A percentile compares a stretch with the other conserved stretches of the same genome.
Evolutionary conservation across 768 basidiomycete species (phyloP).

Genomic region (Calocybe cyanea): DNA sequence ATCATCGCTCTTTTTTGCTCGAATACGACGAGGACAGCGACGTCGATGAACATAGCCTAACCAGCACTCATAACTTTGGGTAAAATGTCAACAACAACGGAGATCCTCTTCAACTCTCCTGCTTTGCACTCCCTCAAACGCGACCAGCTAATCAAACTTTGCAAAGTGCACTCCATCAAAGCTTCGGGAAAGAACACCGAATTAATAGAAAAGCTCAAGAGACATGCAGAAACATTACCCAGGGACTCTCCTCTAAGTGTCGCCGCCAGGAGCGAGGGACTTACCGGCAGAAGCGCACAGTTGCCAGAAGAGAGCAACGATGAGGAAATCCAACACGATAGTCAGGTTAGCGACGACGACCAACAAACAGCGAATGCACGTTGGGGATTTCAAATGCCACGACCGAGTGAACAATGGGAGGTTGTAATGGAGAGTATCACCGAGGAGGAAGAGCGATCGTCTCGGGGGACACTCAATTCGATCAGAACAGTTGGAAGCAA

Average conservation of each 20-base stretch:
- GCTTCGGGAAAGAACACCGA: slow-evolving; percentile 78
- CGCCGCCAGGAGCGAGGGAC: slow-evolving; percentile 47
- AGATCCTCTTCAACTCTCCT: slow-evolving; percentile 82
- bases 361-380: slow-evolving; percentile 9
- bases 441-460: slow-evolving; percentile 57
- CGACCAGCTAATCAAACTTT: slow-evolving; percentile 79
- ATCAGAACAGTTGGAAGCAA: slow-evolving; percentile 31
- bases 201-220: slow-evolving; percentile 63
- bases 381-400: slow-evolving; percentile 30
- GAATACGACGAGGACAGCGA: slow-evolving; percentile 1
- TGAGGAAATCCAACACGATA: slow-evolving; percentile 23
- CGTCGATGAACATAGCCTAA: slow-evolving; percentile 6
- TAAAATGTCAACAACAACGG: slow-evolving; percentile 64
- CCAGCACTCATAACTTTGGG: not conserved
- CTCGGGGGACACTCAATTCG: slow-evolving; percentile 47
- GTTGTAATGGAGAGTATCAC: slow-evolving; percentile 81
- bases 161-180: slow-evolving; percentile 79
- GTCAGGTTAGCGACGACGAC: slow-evolving; percentile 17
- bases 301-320: slow-evolving; percentile 28
- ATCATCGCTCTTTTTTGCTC: not conserved
- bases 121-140: slow-evolving; percentile 82
- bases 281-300: slow-evolving; percentile 16
- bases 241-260: slow-evolving; percentile 52
- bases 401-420: slow-evolving; percentile 82
- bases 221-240: slow-evolving; percentile 63